Evolutionary conservation across 1,284 basidiomycete genomes (phyloP).

Genomic region (Trametes polyzona): DNA sequence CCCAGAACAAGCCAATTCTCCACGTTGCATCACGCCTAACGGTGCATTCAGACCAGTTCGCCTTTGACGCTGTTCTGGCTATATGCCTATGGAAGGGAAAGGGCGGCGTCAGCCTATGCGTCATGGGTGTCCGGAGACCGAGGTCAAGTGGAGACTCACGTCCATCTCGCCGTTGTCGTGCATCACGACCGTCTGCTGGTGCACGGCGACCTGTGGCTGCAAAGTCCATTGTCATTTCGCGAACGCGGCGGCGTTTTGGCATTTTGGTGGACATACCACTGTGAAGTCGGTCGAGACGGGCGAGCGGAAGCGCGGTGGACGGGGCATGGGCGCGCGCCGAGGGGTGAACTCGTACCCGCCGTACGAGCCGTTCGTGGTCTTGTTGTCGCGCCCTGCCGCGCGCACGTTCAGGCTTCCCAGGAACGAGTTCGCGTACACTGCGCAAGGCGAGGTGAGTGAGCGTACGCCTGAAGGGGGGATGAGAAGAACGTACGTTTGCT

Average conservation of each 20-base stretch:
- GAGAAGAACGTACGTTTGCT: slow-evolving; percentile 7
- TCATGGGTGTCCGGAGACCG: background rate
- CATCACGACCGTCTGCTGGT: slow-evolving; percentile 16
- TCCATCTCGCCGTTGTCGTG: slow-evolving; percentile 11
- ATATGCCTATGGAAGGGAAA: background rate
- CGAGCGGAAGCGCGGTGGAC: slow-evolving; percentile 4
- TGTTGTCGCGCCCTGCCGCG: background rate
- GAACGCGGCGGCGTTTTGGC: too few species aligned
- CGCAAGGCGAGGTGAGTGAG: background rate
- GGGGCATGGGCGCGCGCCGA: background rate
- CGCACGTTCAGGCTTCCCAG: slow-evolving; percentile 14
- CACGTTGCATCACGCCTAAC: background rate
- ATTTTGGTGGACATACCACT: background rate
- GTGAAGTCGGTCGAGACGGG: background rate
- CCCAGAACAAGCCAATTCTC: background rate
- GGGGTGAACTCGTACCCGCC: slow-evolving; percentile 4
- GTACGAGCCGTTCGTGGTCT: background rate
- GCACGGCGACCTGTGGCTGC: slow-evolving; percentile 9
- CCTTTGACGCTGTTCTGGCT: slow-evolving; percentile 7
- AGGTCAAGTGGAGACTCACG: background rate
- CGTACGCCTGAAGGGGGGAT: too few species aligned
- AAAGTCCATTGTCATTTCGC: too few species aligned
- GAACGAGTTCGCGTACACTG: slow-evolving; percentile 16
- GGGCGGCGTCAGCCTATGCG: background rate
- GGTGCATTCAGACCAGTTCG: slow-evolving; percentile 1